phyloP scores from a whole-genome alignment of 371 early-diverging fungal genomes.

The Entomophthora muscae region DNA sequence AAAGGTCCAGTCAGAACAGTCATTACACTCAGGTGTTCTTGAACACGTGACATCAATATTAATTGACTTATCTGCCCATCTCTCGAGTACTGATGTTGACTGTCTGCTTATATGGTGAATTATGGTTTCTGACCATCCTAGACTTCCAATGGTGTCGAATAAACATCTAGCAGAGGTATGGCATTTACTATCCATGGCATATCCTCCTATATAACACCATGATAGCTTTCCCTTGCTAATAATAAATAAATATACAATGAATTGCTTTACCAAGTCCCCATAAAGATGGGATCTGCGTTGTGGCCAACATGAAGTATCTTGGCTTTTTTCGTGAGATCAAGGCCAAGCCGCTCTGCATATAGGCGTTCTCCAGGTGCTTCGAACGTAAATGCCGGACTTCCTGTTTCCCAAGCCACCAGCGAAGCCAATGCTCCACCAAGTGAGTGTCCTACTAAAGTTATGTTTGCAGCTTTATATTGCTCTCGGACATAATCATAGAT shows the following conservation, averaged over 20 bases:
- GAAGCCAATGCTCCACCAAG: conserved; percentile 75
- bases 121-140: conserved; percentile 50
- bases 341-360: conserved; percentile 50
- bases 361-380: conserved; percentile 70
- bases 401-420: conserved; percentile 62
- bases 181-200: conserved; percentile 55
- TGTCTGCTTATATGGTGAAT: conserved; percentile 46
- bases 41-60: conserved; percentile 28
- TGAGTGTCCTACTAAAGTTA: conserved; percentile 82
- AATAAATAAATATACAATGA: conserved; percentile 27
- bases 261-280: conserved; percentile 28
- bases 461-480: conserved; percentile 37
- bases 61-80: conserved; percentile 27
- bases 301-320: conserved; percentile 72
- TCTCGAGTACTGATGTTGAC: conserved; percentile 24
- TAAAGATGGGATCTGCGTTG: conserved; percentile 73
- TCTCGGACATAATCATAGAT: conserved; percentile 11
- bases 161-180: conserved; percentile 20
- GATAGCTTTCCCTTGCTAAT: conserved; percentile 33
- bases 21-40: conserved; percentile 30
- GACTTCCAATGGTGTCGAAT: conserved; percentile 38
- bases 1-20: conserved; percentile 57
- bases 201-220: conserved; percentile 75
- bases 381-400: conserved; percentile 60
- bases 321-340: conserved; percentile 28